Evolutionary conservation across 164 flowering plant genomes (phyloP).

Genomic region (Berberis thunbergii): DNA sequence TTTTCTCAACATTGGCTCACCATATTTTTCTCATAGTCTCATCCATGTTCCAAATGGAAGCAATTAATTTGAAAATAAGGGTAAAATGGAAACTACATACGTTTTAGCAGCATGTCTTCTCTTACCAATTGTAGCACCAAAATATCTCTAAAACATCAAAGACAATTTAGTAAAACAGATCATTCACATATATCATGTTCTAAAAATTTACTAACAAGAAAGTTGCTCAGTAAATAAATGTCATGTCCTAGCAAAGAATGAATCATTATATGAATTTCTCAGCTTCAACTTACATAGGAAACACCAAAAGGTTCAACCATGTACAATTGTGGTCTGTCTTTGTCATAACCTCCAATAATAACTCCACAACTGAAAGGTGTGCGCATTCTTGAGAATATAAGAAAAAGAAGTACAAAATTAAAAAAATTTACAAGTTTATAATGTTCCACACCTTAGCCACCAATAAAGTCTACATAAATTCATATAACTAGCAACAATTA

Average conservation of each 20-base stretch:
- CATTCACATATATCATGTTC: background rate
- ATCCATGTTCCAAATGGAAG: too few species aligned
- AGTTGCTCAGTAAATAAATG: too few species aligned
- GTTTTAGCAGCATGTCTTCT: conserved; percentile 96
- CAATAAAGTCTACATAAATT: conserved; percentile 91
- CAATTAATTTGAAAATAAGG: background rate
- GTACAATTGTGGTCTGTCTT: conserved; percentile 93
- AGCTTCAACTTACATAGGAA: conserved; percentile 48
- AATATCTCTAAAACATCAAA: conserved; percentile 46
- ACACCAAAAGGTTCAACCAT: conserved; percentile 93
- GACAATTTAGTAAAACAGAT: too few species aligned
- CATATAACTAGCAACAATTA: conserved; percentile 26
- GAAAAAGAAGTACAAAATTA: too few species aligned
- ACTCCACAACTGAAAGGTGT: conserved; percentile 88
- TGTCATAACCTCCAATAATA: conserved; percentile 91
- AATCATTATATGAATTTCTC: conserved; percentile 18
- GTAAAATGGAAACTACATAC: conserved; percentile 29
- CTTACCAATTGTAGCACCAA: conserved; percentile 93
- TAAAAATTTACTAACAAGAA: too few species aligned
- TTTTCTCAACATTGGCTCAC: background rate
- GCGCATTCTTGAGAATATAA: too few species aligned
- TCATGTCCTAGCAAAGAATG: background rate
- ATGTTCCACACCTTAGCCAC: conserved; percentile 61
- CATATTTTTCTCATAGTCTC: too few species aligned
- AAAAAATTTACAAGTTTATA: too few species aligned